phyloP scores from a whole-genome alignment of 495 filamentous ascomycete genomes.

The Xylaria bambusicola region DNA sequence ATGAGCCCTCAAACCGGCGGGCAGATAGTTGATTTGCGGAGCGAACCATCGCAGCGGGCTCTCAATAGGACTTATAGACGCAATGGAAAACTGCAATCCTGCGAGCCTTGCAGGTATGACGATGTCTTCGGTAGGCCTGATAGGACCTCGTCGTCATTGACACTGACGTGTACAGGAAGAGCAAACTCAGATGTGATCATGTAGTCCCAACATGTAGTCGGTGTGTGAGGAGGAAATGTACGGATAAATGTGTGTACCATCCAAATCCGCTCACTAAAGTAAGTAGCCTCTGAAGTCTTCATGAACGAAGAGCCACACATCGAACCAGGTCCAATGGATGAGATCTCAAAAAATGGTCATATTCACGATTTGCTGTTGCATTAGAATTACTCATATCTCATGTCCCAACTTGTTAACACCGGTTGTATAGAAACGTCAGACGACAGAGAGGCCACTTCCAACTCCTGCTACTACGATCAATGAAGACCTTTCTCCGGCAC shows the following conservation, averaged over 20 bases:
- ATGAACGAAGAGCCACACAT: background rate
- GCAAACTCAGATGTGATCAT: constrained; percentile 38
- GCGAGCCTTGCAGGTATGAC: constrained; percentile 22
- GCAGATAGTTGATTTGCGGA: constrained; percentile 34
- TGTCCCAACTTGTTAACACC: background rate
- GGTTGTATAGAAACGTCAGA: constrained; percentile 9
- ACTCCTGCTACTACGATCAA: constrained; percentile 12
- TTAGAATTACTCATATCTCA: background rate
- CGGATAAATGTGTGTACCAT: constrained; percentile 35
- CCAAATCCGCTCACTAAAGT: constrained; percentile 37
- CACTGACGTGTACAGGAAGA: constrained; percentile 30
- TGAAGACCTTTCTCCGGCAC: constrained; percentile 2
- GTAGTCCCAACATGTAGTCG: constrained; percentile 34
- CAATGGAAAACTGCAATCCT: constrained; percentile 37
- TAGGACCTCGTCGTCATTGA: constrained; percentile 3
- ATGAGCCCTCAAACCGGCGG: constrained; percentile 31
- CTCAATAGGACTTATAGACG: constrained; percentile 33
- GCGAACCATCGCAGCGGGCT: constrained; percentile 15
- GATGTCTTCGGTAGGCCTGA: background rate
- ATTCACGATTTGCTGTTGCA: background rate
- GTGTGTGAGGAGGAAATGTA: constrained; percentile 32
- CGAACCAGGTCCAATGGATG: background rate
- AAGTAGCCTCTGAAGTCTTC: constrained; percentile 5
- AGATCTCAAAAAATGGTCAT: background rate
- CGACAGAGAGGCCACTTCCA: background rate